Base-by-base conservation (phyloP, 1,284 basidiomycete species). In the Ustilago vetiveriae region DNA sequence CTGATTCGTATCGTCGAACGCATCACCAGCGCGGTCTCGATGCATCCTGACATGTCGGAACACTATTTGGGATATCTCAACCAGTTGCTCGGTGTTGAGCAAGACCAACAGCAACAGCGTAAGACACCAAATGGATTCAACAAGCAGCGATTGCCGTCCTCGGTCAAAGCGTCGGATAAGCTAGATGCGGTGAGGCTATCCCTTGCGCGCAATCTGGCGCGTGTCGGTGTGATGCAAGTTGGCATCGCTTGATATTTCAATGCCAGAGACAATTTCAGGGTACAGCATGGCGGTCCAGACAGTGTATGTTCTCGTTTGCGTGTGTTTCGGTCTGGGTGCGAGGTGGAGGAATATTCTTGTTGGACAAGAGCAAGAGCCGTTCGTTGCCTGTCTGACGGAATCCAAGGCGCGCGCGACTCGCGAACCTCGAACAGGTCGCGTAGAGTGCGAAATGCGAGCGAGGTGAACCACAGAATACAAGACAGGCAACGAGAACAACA, bases 1-100 rank as follows among this genome's bases (percentile, higher is more conserved):
- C 48, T 80, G 41, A 58, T 81, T 41, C 76, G 78, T 24, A 55
- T 72, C 46, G 60, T 75, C 22, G 79, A 81, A 35, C 59, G 71
- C 47, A 66, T 81, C 51, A 64, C 58, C 23, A 54, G 56, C 17
- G 51, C 64, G 2, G 63, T 70, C 1, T 46, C 42, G n/a, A 55
- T 59, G 48, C 65, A 78, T 37, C 54, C 68, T 3, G 36, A 60
- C 33, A 68, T 70, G 47, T 64, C 70, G 19, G 54, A 72, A 13
- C 74, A 78, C 47, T 79, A 71, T 48, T 62, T 79, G 5, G 65
- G 72, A 23, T 68, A 62, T 26, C 63, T 79, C 38, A 44, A 78
- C 40, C 45, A 51, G 43, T 56, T 72, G 9, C 55, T 74, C 9
- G 57, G 62, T n/a, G 55, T 59, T 14, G 38, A 45, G 13, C 26